Evolutionary conservation across 73 alveolate genomes (phyloP).

Genomic region (Diophrys appendiculata): DNA sequence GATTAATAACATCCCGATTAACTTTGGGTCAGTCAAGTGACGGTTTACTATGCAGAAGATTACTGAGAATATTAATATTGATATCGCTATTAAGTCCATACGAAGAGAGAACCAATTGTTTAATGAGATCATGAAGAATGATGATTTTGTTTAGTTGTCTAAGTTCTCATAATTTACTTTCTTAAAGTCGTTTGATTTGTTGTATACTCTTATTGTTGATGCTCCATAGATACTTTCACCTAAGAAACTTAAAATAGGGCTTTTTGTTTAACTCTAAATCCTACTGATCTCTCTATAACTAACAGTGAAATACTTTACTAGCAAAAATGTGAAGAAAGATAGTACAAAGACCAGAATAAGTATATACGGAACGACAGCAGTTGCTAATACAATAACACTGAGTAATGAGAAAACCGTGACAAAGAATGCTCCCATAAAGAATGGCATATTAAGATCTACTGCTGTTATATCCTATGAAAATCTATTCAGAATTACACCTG

Average conservation of each 20-base stretch:
- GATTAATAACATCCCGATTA: not conserved
- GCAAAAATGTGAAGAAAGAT: not conserved
- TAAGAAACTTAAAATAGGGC: slow-evolving; percentile 85
- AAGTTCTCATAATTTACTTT: not conserved
- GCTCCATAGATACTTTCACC: slow-evolving; percentile 87
- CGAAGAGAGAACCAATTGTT: not conserved
- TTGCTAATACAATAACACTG: not conserved
- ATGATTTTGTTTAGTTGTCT: not conserved
- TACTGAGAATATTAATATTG: not conserved
- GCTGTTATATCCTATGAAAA: slow-evolving; percentile 17
- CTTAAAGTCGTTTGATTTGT: not conserved
- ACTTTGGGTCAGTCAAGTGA: not conserved
- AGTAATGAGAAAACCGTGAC: not conserved
- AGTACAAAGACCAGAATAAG: slow-evolving; percentile 9
- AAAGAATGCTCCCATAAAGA: not conserved
- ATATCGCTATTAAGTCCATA: not conserved
- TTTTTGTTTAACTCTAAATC: slow-evolving; percentile 75
- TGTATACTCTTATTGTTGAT: slow-evolving; percentile 29
- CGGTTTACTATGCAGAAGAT: not conserved
- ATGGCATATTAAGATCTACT: slow-evolving; percentile 4
- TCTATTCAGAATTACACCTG: slow-evolving; percentile 29
- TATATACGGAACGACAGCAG: not conserved
- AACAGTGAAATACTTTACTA: slow-evolving; percentile 23
- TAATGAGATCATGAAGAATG: not conserved
- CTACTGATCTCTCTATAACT: slow-evolving; percentile 78